These are phyloP conservation scores for Candida boleticola DNA, from an alignment of 805 yeast genomes.

Conservation along the genomic window DNA sequence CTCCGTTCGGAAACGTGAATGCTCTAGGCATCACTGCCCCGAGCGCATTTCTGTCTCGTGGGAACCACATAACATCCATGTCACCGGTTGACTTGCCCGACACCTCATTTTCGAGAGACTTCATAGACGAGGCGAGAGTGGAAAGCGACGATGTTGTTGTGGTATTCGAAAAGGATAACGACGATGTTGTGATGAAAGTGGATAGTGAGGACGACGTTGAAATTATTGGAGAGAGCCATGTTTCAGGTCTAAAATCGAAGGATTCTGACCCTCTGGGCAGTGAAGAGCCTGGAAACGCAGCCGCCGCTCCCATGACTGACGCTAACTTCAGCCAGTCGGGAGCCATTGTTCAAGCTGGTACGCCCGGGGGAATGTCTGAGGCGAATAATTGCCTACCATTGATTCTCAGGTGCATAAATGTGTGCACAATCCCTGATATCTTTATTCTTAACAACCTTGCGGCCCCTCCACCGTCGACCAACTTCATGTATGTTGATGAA, in stretches of 20 bases:
- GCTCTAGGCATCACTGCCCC: neutral
- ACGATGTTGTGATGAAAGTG: neutral
- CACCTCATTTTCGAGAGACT: neutral
- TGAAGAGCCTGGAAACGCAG: too few relatives aligned
- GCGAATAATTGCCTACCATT: constrained; percentile 66
- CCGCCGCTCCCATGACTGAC: too few relatives aligned
- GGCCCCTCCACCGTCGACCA: constrained; percentile 16
- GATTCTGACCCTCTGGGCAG: too few relatives aligned
- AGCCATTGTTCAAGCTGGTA: too few relatives aligned
- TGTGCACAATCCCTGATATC: constrained; percentile 57
- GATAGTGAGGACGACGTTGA: neutral
- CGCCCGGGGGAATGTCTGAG: too few relatives aligned
- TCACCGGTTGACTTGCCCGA: neutral
- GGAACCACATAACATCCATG: neutral
- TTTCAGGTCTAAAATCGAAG: too few relatives aligned
- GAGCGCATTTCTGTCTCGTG: neutral
- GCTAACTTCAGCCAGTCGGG: too few relatives aligned
- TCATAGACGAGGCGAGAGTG: neutral
- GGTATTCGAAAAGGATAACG: neutral
- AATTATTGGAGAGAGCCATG: neutral
- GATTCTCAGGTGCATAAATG: constrained; percentile 60
- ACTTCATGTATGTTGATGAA: constrained; percentile 34
- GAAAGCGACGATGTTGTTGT: neutral
- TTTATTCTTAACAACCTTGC: constrained; percentile 40
- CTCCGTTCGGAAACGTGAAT: constrained; percentile 9